These are phyloP conservation scores for Endotrypanum monterogeii DNA, from an alignment of 208 protist genomes.

Conservation along the genomic window DNA sequence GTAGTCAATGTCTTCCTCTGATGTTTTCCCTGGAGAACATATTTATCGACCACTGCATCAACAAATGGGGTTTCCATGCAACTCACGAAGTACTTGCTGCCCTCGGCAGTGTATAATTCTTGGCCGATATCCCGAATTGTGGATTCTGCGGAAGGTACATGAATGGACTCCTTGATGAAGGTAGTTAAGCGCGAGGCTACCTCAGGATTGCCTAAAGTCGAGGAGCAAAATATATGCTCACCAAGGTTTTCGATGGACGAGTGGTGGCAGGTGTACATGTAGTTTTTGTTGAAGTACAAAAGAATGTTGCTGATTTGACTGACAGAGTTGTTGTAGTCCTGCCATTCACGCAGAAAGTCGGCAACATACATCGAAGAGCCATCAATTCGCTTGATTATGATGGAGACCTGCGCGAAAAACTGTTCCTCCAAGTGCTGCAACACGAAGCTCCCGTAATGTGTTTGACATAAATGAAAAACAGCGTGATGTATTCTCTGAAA, in stretches of 20 bases:
- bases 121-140: constrained; percentile 28
- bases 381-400: constrained; percentile 33
- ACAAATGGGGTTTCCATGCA: constrained; percentile 40
- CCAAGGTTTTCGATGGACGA: constrained; percentile 50
- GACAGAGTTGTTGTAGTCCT: constrained; percentile 51
- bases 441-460: constrained; percentile 40
- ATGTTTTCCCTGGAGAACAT: constrained; percentile 16
- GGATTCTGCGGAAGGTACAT: constrained; percentile 12
- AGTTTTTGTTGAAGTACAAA: constrained; percentile 71
- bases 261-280: constrained; percentile 35
- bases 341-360: constrained; percentile 47
- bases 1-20: constrained; percentile 8
- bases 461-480: constrained; percentile 72
- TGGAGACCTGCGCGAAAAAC: constrained; percentile 37
- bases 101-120: constrained; percentile 28
- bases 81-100: constrained; percentile 24
- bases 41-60: constrained; percentile 29
- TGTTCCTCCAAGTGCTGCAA: constrained; percentile 45
- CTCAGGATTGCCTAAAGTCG: constrained; percentile 27
- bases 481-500: constrained; percentile 82
- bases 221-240: constrained; percentile 52
- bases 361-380: constrained; percentile 35
- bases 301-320: constrained; percentile 52
- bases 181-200: constrained; percentile 11
- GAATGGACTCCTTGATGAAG: constrained; percentile 24